A percentile compares a stretch with the other conserved stretches of the same genome.
phyloP scores from a whole-genome alignment of 2,329 filamentous ascomycete species.

The Trichoderma harzianum region DNA sequence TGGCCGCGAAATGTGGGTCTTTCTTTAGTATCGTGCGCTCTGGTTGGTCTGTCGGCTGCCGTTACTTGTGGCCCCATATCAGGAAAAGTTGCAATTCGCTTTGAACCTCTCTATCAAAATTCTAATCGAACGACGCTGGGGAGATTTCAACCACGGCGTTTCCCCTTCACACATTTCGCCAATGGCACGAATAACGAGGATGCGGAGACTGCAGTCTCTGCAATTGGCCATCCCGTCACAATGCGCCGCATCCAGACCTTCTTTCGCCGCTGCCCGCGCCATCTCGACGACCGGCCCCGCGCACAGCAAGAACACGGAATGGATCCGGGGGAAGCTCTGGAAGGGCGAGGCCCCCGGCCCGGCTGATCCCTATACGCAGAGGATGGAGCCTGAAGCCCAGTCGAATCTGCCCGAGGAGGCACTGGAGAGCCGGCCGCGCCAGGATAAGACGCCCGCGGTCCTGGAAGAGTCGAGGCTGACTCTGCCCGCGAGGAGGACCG shows the following conservation, averaged over 20 bases:
- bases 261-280: conserved; percentile 28
- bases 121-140: neutral
- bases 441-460: conserved; percentile 26
- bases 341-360: conserved; percentile 38
- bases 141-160: neutral
- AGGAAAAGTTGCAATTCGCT: conserved; percentile 21
- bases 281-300: conserved; percentile 36
- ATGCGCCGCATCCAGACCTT: conserved; percentile 25
- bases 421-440: conserved; percentile 21
- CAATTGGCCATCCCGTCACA: conserved; percentile 26
- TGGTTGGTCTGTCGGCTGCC: conserved; percentile 25
- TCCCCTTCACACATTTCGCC: conserved; percentile 19
- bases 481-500: conserved; percentile 34
- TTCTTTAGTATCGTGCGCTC: conserved; percentile 23
- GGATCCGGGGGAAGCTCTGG: conserved; percentile 41
- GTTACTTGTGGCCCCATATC: neutral
- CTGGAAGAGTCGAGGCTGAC: conserved; percentile 31
- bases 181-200: conserved; percentile 44
- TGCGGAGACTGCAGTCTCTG: conserved; percentile 34
- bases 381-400: conserved; percentile 26
- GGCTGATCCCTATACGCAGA: conserved; percentile 39
- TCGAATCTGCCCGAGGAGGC: conserved; percentile 34
- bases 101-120: neutral
- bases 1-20: neutral
- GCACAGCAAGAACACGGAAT: conserved; percentile 34